These are phyloP conservation scores for Gaultheria prostrata DNA, from an alignment of 148 eudicot species.

Conservation along the genomic window DNA sequence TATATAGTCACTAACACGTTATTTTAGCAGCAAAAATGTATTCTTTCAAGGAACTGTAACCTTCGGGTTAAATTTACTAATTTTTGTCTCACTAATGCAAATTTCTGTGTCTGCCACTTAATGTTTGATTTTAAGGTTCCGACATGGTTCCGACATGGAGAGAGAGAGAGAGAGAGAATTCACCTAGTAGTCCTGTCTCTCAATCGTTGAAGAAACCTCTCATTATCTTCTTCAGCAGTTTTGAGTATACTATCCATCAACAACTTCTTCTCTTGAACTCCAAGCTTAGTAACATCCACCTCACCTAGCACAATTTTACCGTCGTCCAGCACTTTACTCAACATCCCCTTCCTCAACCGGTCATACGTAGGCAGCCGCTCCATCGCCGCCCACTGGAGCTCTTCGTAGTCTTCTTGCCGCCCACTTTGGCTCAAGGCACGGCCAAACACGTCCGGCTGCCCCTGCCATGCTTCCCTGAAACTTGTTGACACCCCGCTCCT, in stretches of 20 bases:
- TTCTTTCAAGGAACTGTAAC: too few relatives aligned
- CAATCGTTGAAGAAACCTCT: slow-evolving; percentile 38
- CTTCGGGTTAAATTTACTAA: too few relatives aligned
- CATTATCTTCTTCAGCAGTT: slow-evolving; percentile 46
- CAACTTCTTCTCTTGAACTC: slow-evolving; percentile 32
- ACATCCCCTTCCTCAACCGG: slow-evolving; percentile 37
- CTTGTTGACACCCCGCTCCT: slow-evolving; percentile 16
- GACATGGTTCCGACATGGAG: too few relatives aligned
- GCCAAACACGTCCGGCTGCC: slow-evolving; percentile 20
- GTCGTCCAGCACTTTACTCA: slow-evolving; percentile 37
- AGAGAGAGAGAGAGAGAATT: background rate
- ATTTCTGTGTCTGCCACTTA: too few relatives aligned
- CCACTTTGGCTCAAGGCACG: slow-evolving; percentile 19
- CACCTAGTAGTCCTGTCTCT: slow-evolving; percentile 42
- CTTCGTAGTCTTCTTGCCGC: slow-evolving; percentile 28
- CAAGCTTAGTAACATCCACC: slow-evolving; percentile 41
- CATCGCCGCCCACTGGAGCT: slow-evolving; percentile 30
- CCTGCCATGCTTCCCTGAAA: slow-evolving; percentile 20
- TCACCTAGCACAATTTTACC: slow-evolving; percentile 36
- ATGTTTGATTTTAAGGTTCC: too few relatives aligned
- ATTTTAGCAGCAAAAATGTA: too few relatives aligned
- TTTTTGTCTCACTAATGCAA: too few relatives aligned
- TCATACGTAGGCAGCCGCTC: slow-evolving; percentile 50
- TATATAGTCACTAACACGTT: too few relatives aligned
- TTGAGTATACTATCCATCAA: slow-evolving; percentile 38